Conservation (phyloP, 2,329 filamentous ascomycete genomes). For the Aureobasidium sp. region DNA sequence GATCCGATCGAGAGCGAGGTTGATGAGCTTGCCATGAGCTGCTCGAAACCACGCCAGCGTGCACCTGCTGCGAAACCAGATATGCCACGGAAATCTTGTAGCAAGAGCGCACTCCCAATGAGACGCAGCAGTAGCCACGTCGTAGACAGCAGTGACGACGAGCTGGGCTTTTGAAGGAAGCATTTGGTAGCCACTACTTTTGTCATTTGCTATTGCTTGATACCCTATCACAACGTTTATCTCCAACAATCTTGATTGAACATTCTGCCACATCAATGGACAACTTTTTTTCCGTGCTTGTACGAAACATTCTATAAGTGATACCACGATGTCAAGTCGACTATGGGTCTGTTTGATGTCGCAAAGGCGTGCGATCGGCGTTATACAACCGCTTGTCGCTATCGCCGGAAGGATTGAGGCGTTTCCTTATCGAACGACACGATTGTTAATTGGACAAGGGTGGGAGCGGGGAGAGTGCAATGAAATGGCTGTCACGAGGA, state of each 20-base stretch:
- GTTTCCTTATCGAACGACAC: neutral
- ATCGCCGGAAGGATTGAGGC: conserved; percentile 6
- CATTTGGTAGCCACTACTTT: neutral
- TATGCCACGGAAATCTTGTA: neutral
- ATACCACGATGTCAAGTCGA: too few species aligned
- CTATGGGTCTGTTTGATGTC: too few species aligned
- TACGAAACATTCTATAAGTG: too few species aligned
- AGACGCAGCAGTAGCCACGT: neutral
- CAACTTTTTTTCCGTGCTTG: too few species aligned
- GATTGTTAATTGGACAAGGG: conserved; percentile 1
- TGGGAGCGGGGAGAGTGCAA: conserved; percentile 4
- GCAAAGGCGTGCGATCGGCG: neutral
- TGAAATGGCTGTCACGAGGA: conserved; percentile 10
- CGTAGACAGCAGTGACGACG: conserved; percentile 2
- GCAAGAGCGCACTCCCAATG: neutral
- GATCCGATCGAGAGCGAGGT: neutral
- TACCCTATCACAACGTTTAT: too few species aligned
- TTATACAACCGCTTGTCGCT: neutral
- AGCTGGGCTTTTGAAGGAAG: conserved; percentile 1
- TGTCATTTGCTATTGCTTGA: neutral
- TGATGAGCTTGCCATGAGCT: conserved; percentile 17
- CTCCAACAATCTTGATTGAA: too few species aligned
- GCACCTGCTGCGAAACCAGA: neutral
- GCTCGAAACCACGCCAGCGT: neutral
- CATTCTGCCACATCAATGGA: too few species aligned